These are phyloP conservation scores for Friedmanniomyces endolithicus DNA, from an alignment of 495 filamentous ascomycete genomes.

Conservation along the genomic window DNA sequence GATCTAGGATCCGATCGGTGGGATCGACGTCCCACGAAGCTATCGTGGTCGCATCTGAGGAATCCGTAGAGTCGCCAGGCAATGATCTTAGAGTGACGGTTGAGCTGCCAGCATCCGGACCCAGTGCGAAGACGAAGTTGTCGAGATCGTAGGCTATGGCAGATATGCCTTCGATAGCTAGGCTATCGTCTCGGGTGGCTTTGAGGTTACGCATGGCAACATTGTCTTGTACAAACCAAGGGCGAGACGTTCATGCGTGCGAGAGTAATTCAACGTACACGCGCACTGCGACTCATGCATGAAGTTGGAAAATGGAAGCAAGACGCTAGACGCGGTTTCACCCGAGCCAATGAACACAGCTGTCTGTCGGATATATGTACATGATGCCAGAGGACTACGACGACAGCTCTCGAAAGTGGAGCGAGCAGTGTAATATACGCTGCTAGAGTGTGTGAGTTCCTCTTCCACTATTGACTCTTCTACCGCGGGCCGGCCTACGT, in stretches of 20 bases:
- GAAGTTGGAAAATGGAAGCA: neutral
- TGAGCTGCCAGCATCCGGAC: conserved; percentile 23
- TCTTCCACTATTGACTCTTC: neutral
- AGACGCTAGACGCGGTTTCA: too few species aligned
- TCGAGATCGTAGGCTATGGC: conserved; percentile 28
- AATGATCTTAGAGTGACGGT: conserved; percentile 29
- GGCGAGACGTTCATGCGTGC: neutral
- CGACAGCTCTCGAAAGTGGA: neutral
- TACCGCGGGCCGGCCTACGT: neutral
- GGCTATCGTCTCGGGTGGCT: conserved; percentile 16
- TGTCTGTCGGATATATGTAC: neutral
- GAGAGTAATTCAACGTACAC: neutral
- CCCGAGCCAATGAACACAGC: neutral
- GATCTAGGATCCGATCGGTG: conserved; percentile 56
- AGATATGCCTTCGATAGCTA: conserved; percentile 7
- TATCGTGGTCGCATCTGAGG: conserved; percentile 32
- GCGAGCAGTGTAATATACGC: neutral
- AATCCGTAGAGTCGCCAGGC: conserved; percentile 3
- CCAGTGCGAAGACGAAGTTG: conserved; percentile 28
- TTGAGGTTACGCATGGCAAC: conserved; percentile 29
- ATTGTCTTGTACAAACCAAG: neutral
- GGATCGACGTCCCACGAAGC: conserved; percentile 76
- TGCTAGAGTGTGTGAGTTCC: neutral
- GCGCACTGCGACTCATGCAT: neutral
- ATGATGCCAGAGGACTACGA: neutral